These are phyloP conservation scores for Mycena indigotica DNA, from an alignment of 768 basidiomycete species.

Conservation along the genomic window DNA sequence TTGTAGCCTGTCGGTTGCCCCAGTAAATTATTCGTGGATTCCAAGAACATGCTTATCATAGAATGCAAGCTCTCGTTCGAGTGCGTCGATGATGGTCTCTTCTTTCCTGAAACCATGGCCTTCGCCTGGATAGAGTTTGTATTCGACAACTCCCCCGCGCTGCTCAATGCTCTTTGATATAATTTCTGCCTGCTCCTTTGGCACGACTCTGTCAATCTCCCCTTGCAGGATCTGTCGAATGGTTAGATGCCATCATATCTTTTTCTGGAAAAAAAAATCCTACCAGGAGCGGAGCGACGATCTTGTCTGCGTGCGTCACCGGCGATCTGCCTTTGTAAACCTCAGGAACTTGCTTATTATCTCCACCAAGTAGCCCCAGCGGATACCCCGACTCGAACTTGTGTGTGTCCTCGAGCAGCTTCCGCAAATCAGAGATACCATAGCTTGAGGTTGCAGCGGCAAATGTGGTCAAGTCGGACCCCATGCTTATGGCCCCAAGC, in stretches of 20 bases:
- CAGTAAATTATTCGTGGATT: slow-evolving; percentile 3
- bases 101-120: slow-evolving; percentile 51
- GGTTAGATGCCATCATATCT: neutral
- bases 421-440: slow-evolving; percentile 66
- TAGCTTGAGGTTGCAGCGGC: slow-evolving; percentile 67
- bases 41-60: slow-evolving; percentile 40
- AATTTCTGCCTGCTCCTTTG: slow-evolving; percentile 24
- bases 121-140: slow-evolving; percentile 52
- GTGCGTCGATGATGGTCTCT: slow-evolving; percentile 43
- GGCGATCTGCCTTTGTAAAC: slow-evolving; percentile 52
- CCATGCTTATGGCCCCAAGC: slow-evolving; percentile 49
- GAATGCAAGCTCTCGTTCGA: slow-evolving; percentile 47
- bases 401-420: slow-evolving; percentile 64
- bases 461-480: slow-evolving; percentile 49
- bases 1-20: neutral
- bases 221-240: slow-evolving; percentile 55
- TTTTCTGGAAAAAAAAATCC: slow-evolving; percentile 17
- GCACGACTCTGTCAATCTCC: slow-evolving; percentile 36
- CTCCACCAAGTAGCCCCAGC: slow-evolving; percentile 64
- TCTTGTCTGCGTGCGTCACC: slow-evolving; percentile 47
- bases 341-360: slow-evolving; percentile 46
- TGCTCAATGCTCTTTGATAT: slow-evolving; percentile 47
- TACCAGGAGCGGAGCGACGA: slow-evolving; percentile 54
- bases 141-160: slow-evolving; percentile 44
- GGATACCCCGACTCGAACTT: slow-evolving; percentile 69